Conservation (phyloP, 2,329 filamentous ascomycete species). For the Arthroderma sp. region DNA sequence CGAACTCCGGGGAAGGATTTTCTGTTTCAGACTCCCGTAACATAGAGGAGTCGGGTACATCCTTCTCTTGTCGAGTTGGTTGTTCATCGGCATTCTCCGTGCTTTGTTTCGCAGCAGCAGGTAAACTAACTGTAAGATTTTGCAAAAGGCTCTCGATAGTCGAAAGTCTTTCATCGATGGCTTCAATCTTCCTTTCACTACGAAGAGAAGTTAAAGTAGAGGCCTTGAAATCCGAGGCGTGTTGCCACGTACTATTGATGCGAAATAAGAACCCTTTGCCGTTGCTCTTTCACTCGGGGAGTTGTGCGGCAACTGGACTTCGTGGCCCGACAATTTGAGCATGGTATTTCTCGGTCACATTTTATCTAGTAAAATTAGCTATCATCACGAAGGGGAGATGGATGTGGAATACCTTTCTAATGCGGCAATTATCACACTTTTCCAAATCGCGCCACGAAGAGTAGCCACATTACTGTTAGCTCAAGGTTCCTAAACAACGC, state of each 20-base stretch:
- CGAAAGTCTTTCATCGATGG: conserved; percentile 37
- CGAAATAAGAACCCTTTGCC: conserved; percentile 12
- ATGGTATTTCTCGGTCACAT: conserved; percentile 11
- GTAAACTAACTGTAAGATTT: conserved; percentile 15
- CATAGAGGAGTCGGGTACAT: conserved; percentile 12
- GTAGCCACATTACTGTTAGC: too few relatives aligned
- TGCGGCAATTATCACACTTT: conserved; percentile 12
- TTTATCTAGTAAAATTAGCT: conserved; percentile 8
- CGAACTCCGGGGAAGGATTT: conserved; percentile 24
- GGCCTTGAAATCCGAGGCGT: neutral
- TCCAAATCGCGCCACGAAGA: too few relatives aligned
- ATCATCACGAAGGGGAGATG: neutral
- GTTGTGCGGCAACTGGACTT: conserved; percentile 10
- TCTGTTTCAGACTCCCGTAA: conserved; percentile 9
- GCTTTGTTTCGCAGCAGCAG: conserved; percentile 11
- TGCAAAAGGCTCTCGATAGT: conserved; percentile 35
- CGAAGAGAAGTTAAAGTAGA: conserved; percentile 5
- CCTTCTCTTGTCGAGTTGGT: conserved; percentile 14
- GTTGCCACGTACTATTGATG: conserved; percentile 12
- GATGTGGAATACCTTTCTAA: conserved; percentile 9
- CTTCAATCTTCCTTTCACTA: conserved; percentile 41
- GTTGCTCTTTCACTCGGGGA: conserved; percentile 10
- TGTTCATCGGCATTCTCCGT: conserved; percentile 16
- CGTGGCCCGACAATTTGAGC: conserved; percentile 11
- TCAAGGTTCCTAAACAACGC: too few relatives aligned